Percentiles rank a stretch among this genome's conserved stretches.
Evolutionary conservation across 73 alveolate species (phyloP).

Genomic region (Paraurostyla sp.): DNA sequence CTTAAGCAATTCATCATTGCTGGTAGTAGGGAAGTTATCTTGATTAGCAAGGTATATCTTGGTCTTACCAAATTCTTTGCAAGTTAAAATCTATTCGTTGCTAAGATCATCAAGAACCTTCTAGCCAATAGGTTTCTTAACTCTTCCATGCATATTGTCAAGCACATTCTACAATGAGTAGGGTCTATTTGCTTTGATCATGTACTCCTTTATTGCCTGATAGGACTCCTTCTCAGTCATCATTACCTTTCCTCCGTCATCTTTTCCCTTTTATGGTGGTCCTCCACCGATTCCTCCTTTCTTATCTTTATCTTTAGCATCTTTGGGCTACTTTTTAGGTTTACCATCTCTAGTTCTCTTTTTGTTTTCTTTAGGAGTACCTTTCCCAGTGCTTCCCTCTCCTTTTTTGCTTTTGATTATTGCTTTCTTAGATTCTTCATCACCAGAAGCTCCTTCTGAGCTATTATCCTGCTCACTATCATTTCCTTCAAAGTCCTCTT

Average conservation of each 20-base stretch:
- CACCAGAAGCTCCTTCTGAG: constrained; percentile 19
- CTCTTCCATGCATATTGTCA: constrained; percentile 89
- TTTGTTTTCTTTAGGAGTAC: constrained; percentile 2
- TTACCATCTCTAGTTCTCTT: constrained; percentile 40
- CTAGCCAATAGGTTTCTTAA: constrained; percentile 76
- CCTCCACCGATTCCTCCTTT: background rate
- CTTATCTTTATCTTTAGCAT: background rate
- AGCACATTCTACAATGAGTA: constrained; percentile 82
- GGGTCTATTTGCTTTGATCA: constrained; percentile 90
- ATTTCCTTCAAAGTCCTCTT: background rate
- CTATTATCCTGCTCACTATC: background rate
- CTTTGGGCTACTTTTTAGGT: background rate
- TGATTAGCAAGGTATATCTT: constrained; percentile 89
- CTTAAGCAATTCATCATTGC: constrained; percentile 81
- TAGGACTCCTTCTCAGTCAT: constrained; percentile 79
- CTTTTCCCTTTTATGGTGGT: constrained; percentile 3
- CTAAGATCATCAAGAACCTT: constrained; percentile 84
- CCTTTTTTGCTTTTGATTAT: background rate
- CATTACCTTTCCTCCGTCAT: constrained; percentile 76
- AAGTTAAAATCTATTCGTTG: constrained; percentile 79
- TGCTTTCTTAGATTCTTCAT: constrained; percentile 1
- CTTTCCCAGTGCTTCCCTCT: background rate
- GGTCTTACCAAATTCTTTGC: constrained; percentile 91
- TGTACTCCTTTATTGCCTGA: constrained; percentile 82
- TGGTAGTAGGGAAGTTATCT: constrained; percentile 80